Conservation (phyloP, 495 filamentous ascomycete genomes). For the Neurospora sp. region DNA sequence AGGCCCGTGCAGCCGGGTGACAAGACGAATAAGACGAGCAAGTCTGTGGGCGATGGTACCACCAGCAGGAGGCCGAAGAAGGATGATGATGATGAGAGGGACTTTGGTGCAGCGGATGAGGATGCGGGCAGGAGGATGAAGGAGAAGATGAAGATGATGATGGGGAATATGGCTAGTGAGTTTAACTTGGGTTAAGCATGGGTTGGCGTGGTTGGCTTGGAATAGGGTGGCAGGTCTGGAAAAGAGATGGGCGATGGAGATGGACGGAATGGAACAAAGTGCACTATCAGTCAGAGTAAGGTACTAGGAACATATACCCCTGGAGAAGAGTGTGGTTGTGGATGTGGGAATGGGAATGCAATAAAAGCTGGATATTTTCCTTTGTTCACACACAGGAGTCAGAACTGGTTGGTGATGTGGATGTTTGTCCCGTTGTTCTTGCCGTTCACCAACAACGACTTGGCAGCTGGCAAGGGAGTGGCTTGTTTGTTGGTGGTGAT, state of each 20-base stretch:
- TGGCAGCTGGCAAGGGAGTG: neutral
- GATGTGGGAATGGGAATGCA: neutral
- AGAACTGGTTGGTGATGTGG: neutral
- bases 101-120: slow-evolving; percentile 36
- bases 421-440: too few relatives aligned
- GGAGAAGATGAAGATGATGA: slow-evolving; percentile 68
- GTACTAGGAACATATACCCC: neutral
- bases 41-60: neutral
- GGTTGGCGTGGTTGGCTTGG: neutral
- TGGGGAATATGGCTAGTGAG: slow-evolving; percentile 58
- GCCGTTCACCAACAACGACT: neutral
- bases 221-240: too few relatives aligned
- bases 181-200: slow-evolving; percentile 69
- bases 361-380: neutral
- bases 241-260: neutral
- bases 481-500: neutral
- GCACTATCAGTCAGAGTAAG: neutral
- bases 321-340: neutral
- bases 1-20: slow-evolving; percentile 17
- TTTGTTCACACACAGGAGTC: neutral
- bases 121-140: slow-evolving; percentile 67
- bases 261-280: neutral
- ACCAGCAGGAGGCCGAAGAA: slow-evolving; percentile 13
- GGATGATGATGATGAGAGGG: slow-evolving; percentile 27
- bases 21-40: neutral